Evolutionary conservation across 2,329 filamentous ascomycete species (phyloP), one percentile per base, ranked within the genome.

Genomic region (Arthrobotrys megalospora): DNA sequence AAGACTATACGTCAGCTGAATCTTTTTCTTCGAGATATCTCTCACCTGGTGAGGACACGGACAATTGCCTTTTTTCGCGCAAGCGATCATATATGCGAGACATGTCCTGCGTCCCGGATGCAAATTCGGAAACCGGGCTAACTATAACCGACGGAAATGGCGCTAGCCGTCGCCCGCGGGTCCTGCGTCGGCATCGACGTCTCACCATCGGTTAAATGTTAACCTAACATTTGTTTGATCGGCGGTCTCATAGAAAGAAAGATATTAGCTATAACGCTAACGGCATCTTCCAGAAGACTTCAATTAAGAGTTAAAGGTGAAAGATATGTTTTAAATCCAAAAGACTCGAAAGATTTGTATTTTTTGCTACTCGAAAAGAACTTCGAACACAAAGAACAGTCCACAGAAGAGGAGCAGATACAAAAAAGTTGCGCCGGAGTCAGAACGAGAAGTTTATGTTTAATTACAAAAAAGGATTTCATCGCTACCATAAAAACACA

Each of bases 401-500:
- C 60, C 60, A 48, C 45, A 64, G 32, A 64, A 50, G 16, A 41
- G 45, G 16, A 41, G 45, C 60, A 64, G 45, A 64, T 50, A n/a
- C 45, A 64, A 64, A 43, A 34, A 6, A n/a, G 48, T 50, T 58
- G 55, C 55, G 55, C 55, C 62, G 63, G 63, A 67, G 52, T 63
- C 70, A 62, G 55, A 66, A 41, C 47, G 52, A 65, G 53, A 68
- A 63, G 43, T 67, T 75, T 75, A 66, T 52, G 58, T 67, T 43
- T 75, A 67, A 75, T 63, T 75, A 75, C 55, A 72, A 52, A 34
- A 38, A 66, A 48, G 43, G 53, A 66, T 43, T 55, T 66, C 72
- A 62, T 77, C 66, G 72, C 64, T 77, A 77, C 72, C 72, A 70
- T 77, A 21, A 70, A 48, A 52, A 50, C 8, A 14, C n/a, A 28